These are phyloP conservation scores for Chaetomiaceae sp. DNA, from an alignment of 2,329 filamentous ascomycete genomes.

Conservation along the genomic window DNA sequence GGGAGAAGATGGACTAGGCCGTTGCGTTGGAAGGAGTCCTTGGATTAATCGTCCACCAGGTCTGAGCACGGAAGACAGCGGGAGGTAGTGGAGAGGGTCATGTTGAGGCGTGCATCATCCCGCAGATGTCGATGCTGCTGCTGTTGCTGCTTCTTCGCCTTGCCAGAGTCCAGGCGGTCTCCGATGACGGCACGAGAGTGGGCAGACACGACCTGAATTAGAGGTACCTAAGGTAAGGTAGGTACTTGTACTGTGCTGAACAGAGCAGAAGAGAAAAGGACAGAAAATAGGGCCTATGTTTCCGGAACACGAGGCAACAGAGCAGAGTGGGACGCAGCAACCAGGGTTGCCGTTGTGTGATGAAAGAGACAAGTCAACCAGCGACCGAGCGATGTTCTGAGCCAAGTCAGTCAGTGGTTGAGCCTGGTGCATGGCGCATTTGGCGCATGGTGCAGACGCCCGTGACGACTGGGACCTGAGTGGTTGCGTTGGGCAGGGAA, in stretches of 20 bases:
- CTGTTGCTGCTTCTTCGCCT: neutral
- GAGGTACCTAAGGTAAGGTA: too few relatives aligned
- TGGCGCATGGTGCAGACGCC: constrained; percentile 1
- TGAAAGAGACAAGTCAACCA: constrained; percentile 3
- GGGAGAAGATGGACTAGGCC: neutral
- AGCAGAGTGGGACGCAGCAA: neutral
- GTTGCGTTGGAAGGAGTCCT: neutral
- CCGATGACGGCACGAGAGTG: neutral
- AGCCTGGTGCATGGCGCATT: neutral
- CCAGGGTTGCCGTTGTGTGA: constrained; percentile 1
- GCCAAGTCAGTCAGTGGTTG: constrained; percentile 6
- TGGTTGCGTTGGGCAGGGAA: constrained; percentile 9
- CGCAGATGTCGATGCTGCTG: neutral
- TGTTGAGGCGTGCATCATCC: constrained; percentile 21
- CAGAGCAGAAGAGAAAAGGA: neutral
- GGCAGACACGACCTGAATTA: too few relatives aligned
- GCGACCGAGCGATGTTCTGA: neutral
- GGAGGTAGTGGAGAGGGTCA: constrained; percentile 22
- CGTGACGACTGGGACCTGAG: constrained; percentile 19
- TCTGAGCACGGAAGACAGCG: constrained; percentile 7
- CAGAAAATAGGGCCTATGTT: constrained; percentile 1
- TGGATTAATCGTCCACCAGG: constrained; percentile 9
- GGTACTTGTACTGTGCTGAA: neutral
- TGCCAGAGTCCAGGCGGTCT: neutral
- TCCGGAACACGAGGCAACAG: constrained; percentile 2